These are phyloP conservation scores for Dicorynia guianensis DNA, from an alignment of 306 rosid genomes.

Conservation along the genomic window DNA sequence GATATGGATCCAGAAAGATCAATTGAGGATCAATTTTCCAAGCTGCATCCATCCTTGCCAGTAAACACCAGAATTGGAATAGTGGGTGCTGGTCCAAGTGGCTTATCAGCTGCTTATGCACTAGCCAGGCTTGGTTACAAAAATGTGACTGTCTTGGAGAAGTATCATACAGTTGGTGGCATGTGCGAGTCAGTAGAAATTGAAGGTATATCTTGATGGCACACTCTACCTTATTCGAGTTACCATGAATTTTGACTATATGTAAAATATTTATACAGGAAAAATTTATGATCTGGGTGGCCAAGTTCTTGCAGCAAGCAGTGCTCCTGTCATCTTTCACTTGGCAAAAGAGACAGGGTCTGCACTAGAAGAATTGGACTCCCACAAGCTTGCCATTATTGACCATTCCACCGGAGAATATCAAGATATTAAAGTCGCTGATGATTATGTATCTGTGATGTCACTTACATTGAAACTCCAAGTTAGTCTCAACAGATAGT, in stretches of 20 bases:
- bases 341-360: slow-evolving; percentile 79
- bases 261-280: slow-evolving; percentile 50
- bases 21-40: slow-evolving; percentile 74
- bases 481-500: slow-evolving; percentile 47
- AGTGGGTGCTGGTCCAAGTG: slow-evolving; percentile 92
- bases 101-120: slow-evolving; percentile 92
- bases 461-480: slow-evolving; percentile 84
- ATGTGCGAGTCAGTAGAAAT: slow-evolving; percentile 90
- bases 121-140: slow-evolving; percentile 80
- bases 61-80: slow-evolving; percentile 75
- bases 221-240: slow-evolving; percentile 19
- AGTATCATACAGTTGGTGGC: slow-evolving; percentile 81
- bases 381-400: slow-evolving; percentile 87
- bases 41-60: slow-evolving; percentile 79
- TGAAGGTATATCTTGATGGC: slow-evolving; percentile 58
- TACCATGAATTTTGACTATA: slow-evolving; percentile 18
- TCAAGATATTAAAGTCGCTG: slow-evolving; percentile 81
- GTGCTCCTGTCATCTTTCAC: slow-evolving; percentile 88
- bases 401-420: slow-evolving; percentile 69
- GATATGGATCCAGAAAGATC: slow-evolving; percentile 66
- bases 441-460: slow-evolving; percentile 84
- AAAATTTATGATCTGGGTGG: slow-evolving; percentile 87
- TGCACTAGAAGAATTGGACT: slow-evolving; percentile 81
- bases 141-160: slow-evolving; percentile 77
- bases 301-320: slow-evolving; percentile 94